These are phyloP conservation scores for Neurospora sp. DNA, from an alignment of 495 filamentous ascomycete species.

Conservation along the genomic window DNA sequence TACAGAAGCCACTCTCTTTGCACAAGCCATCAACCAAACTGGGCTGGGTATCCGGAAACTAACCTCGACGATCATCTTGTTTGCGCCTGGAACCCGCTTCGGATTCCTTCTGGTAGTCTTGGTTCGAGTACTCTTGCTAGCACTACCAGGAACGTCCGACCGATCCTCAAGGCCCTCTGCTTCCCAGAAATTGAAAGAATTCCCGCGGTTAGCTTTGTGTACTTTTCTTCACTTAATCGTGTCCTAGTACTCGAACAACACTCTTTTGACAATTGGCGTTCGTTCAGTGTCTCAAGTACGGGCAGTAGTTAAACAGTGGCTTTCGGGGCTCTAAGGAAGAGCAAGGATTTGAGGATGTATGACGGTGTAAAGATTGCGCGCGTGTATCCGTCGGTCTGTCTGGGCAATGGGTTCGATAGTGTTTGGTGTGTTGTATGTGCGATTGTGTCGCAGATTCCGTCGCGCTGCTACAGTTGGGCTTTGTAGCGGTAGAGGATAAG, in stretches of 20 bases:
- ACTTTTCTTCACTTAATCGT: not conserved
- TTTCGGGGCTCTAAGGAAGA: not conserved
- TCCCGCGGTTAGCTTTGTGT: not conserved
- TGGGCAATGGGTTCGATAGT: not conserved
- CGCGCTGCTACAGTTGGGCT: not conserved
- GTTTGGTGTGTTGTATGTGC: not conserved
- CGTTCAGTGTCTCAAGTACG: not conserved
- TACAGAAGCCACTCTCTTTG: not conserved
- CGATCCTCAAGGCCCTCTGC: not conserved
- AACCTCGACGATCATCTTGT: slow-evolving; percentile 26
- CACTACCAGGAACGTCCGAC: not conserved
- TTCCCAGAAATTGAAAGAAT: not conserved
- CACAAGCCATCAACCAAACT: not conserved
- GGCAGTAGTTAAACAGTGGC: not conserved
- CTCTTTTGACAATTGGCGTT: not conserved
- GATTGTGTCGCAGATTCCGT: not conserved
- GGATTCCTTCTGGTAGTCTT: not conserved
- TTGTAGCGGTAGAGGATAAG: not conserved
- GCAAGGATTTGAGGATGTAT: not conserved
- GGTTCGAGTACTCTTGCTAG: not conserved
- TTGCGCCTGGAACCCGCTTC: not conserved
- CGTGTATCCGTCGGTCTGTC: not conserved
- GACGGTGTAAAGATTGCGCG: not conserved
- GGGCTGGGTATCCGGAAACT: not conserved
- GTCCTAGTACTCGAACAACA: not conserved